Evolutionary conservation across 2,329 filamentous ascomycete species (phyloP).

Genomic region (Dichotomopilus funicola): DNA sequence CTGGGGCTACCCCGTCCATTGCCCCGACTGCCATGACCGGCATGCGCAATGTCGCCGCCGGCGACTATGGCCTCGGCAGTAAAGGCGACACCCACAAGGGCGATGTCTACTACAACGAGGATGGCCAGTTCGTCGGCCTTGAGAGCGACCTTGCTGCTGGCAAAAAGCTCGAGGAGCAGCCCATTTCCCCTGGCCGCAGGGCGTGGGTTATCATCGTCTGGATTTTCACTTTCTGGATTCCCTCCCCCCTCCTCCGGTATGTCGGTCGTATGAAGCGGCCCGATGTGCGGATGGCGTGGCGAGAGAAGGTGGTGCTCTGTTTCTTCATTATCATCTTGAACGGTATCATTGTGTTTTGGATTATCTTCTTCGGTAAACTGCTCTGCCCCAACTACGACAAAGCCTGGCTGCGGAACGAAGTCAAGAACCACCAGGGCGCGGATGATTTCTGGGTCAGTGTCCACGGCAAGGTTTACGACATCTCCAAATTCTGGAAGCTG

Average conservation of each 20-base stretch:
- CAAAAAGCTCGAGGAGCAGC: slow-evolving; percentile 67
- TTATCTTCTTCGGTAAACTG: slow-evolving; percentile 75
- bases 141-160: slow-evolving; percentile 74
- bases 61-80: slow-evolving; percentile 81
- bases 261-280: slow-evolving; percentile 94
- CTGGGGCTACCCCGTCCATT: slow-evolving; percentile 46
- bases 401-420: slow-evolving; percentile 69
- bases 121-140: slow-evolving; percentile 61
- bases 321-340: slow-evolving; percentile 78
- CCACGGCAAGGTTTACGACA: slow-evolving; percentile 84
- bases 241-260: slow-evolving; percentile 71
- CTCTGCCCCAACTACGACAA: slow-evolving; percentile 90
- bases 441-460: slow-evolving; percentile 83
- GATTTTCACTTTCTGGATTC: slow-evolving; percentile 89
- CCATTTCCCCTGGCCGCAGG: slow-evolving; percentile 57
- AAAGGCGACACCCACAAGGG: slow-evolving; percentile 77
- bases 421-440: slow-evolving; percentile 61
- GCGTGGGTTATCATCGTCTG: slow-evolving; percentile 79
- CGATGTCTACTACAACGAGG: slow-evolving; percentile 66
- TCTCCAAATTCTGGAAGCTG: slow-evolving; percentile 77
- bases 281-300: slow-evolving; percentile 94
- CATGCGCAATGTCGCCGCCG: slow-evolving; percentile 52
- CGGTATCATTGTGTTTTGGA: slow-evolving; percentile 80
- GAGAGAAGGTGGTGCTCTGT: slow-evolving; percentile 84
- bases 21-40: slow-evolving; percentile 39